These are phyloP conservation scores for Chlamydomonas incerta DNA, from an alignment of 139 green algal genomes.

Conservation along the genomic window DNA sequence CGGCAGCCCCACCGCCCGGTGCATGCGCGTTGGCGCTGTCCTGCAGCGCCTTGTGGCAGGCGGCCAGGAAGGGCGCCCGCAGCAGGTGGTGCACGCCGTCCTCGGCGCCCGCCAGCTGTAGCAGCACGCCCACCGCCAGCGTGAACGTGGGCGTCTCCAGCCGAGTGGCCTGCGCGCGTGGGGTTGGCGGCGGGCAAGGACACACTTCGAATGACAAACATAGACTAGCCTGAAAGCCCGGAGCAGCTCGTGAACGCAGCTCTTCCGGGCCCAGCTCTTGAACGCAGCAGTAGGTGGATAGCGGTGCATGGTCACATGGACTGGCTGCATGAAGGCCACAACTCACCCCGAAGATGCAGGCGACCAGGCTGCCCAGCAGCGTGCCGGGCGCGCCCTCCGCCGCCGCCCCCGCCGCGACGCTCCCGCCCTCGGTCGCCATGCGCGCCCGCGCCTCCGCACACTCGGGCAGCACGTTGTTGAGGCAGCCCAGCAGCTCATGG, in stretches of 20 bases:
- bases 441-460: conserved; percentile 49
- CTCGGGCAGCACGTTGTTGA: conserved; percentile 56
- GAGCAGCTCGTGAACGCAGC: too few species aligned
- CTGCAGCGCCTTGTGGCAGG: conserved; percentile 39
- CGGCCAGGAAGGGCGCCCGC: conserved; percentile 13
- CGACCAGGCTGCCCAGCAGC: conserved; percentile 2
- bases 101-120: conserved; percentile 30
- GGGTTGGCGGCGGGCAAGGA: too few species aligned
- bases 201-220: too few species aligned
- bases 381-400: background rate
- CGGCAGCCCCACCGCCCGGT: background rate
- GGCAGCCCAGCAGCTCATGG: conserved; percentile 62
- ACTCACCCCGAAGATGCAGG: conserved; percentile 7
- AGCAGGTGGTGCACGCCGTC: conserved; percentile 48
- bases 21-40: conserved; percentile 30
- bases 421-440: conserved; percentile 31
- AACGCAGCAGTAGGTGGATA: too few species aligned
- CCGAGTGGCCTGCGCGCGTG: conserved; percentile 2
- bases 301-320: too few species aligned
- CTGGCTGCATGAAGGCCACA: too few species aligned
- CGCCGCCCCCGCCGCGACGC: background rate
- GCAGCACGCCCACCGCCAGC: conserved; percentile 40
- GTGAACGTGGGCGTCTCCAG: conserved; percentile 47
- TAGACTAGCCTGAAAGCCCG: too few species aligned
- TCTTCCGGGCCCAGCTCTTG: too few species aligned